phyloP scores from a whole-genome alignment of 192 early-diverging fungal genomes.

The Backusella luteola region DNA sequence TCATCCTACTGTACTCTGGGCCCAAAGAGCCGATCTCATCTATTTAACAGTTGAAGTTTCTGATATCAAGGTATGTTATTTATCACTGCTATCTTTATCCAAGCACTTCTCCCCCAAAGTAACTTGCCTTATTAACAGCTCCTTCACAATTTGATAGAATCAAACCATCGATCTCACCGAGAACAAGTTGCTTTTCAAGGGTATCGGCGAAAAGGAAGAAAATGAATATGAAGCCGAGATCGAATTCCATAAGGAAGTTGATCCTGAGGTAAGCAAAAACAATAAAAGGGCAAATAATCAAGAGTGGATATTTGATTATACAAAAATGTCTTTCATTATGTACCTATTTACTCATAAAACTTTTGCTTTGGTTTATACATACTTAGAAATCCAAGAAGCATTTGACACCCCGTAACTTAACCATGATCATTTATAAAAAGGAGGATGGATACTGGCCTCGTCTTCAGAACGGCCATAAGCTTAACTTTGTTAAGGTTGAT shows the following conservation, averaged over 20 bases:
- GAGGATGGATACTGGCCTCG: constrained; percentile 80
- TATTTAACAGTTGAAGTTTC: constrained; percentile 81
- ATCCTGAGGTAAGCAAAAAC: constrained; percentile 59
- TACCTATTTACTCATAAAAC: neutral
- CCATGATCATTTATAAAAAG: constrained; percentile 76
- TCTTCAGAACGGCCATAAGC: constrained; percentile 68
- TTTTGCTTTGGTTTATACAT: neutral
- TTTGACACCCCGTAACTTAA: constrained; percentile 62
- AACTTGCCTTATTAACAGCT: neutral
- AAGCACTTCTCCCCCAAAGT: neutral
- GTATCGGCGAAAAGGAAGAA: constrained; percentile 51
- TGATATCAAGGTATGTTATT: constrained; percentile 54
- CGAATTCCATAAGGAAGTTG: constrained; percentile 70
- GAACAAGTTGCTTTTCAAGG: constrained; percentile 62
- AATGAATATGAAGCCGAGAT: constrained; percentile 76
- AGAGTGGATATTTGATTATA: neutral
- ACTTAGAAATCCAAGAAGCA: constrained; percentile 56
- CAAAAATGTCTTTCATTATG: neutral
- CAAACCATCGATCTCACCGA: constrained; percentile 19
- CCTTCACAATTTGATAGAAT: constrained; percentile 9
- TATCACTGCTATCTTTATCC: neutral
- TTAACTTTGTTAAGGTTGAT: constrained; percentile 86
- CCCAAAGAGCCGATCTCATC: constrained; percentile 79
- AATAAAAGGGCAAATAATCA: neutral
- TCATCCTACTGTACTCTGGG: constrained; percentile 83